phyloP scores from a whole-genome alignment of 78 protist genomes.

The Planoprotostelium fungivorum region DNA sequence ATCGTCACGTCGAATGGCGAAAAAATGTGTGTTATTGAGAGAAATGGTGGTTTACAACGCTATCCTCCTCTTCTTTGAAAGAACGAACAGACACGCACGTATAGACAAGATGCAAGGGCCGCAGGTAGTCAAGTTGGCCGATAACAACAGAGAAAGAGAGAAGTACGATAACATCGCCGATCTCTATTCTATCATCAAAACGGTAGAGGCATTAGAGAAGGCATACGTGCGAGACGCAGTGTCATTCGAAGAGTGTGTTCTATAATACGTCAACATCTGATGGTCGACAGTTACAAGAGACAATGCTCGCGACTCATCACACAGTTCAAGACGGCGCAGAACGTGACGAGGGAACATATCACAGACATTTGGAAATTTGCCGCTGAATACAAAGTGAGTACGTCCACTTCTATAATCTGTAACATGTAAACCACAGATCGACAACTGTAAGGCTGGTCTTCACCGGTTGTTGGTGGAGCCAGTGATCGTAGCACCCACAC shows the following conservation, averaged over 20 bases:
- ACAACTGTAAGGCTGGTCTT: not conserved
- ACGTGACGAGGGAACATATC: conserved; percentile 21
- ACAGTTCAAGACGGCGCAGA: conserved; percentile 70
- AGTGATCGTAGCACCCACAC: not conserved
- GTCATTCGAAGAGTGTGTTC: conserved; percentile 46
- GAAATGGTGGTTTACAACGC: no score
- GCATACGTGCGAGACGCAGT: conserved; percentile 77
- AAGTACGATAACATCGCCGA: conserved; percentile 69
- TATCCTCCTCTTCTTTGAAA: no score
- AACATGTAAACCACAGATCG: not conserved
- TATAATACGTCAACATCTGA: not conserved
- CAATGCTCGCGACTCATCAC: conserved; percentile 76
- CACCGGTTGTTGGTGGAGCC: not conserved
- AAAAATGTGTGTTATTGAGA: no score
- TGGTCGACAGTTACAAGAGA: conserved; percentile 32
- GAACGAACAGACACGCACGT: no score
- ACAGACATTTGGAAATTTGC: conserved; percentile 48
- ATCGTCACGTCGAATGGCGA: no score
- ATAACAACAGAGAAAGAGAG: conserved; percentile 57
- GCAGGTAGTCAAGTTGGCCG: conserved; percentile 59
- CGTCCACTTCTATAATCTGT: not conserved
- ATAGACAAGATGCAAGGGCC: not conserved
- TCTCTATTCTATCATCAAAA: conserved; percentile 67
- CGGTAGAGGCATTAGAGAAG: conserved; percentile 67
- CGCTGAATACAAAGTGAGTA: conserved; percentile 55